Conservation (phyloP, 176 grass and related monocot genomes). For the Zea mays region Zm-B73-REFERENCE-NAM-5.0 NC_050098.1:171117501-171118000, state of each 20-base stretch:
- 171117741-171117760: not conserved
- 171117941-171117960: not conserved
- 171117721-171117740: not conserved
- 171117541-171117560: not conserved
- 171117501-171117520: not conserved
- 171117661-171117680: not conserved
- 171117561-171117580: constrained; percentile 80
- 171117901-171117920: constrained; percentile 89
- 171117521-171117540: too few relatives aligned
- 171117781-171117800: not conserved
- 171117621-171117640: not conserved
- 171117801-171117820: not conserved
- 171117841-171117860: constrained; percentile 95
- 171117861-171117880: constrained; percentile 79
- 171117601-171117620: constrained; percentile 79
- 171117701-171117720: not conserved
- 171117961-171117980: not conserved
- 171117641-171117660: not conserved
- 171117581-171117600: constrained; percentile 77
- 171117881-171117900: constrained; percentile 89
- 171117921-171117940: constrained; percentile 95
- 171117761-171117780: not conserved
- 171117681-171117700: not conserved
- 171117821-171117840: constrained; percentile 34
- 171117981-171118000: too few relatives aligned